phyloP scores from a whole-genome alignment of 2,329 filamentous ascomycete species.

The Microsporum ferrugineum region DNA sequence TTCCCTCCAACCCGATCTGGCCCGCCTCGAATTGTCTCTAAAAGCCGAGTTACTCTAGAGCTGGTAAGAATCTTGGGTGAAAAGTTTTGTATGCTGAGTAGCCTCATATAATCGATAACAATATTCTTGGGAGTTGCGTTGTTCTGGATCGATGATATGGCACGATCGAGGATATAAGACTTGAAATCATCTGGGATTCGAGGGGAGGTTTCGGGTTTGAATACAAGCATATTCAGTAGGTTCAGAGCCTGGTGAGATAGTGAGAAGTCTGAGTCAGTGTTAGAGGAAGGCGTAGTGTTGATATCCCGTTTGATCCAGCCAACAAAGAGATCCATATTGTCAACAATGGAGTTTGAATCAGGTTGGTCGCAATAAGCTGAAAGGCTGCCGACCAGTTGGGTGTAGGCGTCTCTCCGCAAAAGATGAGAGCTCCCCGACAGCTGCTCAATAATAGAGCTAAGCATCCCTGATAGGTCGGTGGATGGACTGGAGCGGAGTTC shows the following conservation, averaged over 20 bases:
- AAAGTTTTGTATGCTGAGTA: constrained; percentile 73
- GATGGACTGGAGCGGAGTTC: constrained; percentile 38
- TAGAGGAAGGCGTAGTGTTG: constrained; percentile 48
- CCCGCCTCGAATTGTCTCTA: constrained; percentile 60
- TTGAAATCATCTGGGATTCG: constrained; percentile 68
- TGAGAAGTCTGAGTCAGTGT: constrained; percentile 48
- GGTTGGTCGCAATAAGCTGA: constrained; percentile 75
- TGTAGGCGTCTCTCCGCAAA: constrained; percentile 74
- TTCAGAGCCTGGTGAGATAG: constrained; percentile 68
- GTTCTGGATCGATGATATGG: constrained; percentile 62
- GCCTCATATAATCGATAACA: constrained; percentile 65
- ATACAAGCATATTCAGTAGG: constrained; percentile 64
- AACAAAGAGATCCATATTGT: constrained; percentile 64
- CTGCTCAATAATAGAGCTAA: constrained; percentile 74
- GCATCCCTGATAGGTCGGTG: constrained; percentile 60
- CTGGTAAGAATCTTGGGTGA: constrained; percentile 59
- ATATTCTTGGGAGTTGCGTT: constrained; percentile 60
- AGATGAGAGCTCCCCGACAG: constrained; percentile 62
- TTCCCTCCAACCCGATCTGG: constrained; percentile 66
- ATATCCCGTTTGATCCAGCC: constrained; percentile 80
- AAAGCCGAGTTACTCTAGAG: constrained; percentile 57
- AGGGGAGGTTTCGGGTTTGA: constrained; percentile 58
- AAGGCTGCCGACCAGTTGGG: constrained; percentile 61
- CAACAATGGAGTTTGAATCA: constrained; percentile 57
- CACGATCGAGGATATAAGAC: constrained; percentile 67